Conservation (phyloP, 176 grass and related monocot genomes). For the Avena sativa region DNA sequence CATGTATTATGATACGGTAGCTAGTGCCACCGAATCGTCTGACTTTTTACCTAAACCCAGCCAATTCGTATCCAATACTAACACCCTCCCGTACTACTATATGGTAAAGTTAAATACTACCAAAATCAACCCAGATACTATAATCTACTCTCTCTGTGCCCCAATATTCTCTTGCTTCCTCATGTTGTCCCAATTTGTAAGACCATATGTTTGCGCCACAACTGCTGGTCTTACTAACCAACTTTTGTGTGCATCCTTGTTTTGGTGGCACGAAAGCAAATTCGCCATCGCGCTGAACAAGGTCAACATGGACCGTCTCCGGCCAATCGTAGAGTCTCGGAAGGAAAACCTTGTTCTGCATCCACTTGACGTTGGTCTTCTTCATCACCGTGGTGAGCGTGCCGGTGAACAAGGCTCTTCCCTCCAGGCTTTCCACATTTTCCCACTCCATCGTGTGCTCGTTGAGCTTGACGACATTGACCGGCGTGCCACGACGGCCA, state of each 20-base stretch:
- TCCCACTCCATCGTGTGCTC: conserved; percentile 1
- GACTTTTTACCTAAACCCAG: no score
- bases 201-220: background rate
- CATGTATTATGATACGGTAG: no score
- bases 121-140: conserved; percentile 41
- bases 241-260: background rate
- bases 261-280: background rate
- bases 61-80: no score
- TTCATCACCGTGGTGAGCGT: background rate
- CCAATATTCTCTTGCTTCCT: background rate
- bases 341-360: conserved; percentile 23
- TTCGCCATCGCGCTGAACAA: background rate
- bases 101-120: no score
- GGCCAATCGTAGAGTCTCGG: background rate
- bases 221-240: background rate
- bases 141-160: background rate
- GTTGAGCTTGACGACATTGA: conserved; percentile 28
- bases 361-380: background rate
- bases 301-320: background rate
- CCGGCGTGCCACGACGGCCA: background rate
- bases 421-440: background rate
- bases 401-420: conserved; percentile 5
- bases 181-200: background rate
- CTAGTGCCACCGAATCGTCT: no score
- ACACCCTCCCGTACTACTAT: no score